A percentile compares a stretch with the other conserved stretches of the same genome.
These are phyloP conservation scores for Pyrrhoderma lamaoense DNA, from an alignment of 1,284 basidiomycete genomes.

Conservation along the genomic window DNA sequence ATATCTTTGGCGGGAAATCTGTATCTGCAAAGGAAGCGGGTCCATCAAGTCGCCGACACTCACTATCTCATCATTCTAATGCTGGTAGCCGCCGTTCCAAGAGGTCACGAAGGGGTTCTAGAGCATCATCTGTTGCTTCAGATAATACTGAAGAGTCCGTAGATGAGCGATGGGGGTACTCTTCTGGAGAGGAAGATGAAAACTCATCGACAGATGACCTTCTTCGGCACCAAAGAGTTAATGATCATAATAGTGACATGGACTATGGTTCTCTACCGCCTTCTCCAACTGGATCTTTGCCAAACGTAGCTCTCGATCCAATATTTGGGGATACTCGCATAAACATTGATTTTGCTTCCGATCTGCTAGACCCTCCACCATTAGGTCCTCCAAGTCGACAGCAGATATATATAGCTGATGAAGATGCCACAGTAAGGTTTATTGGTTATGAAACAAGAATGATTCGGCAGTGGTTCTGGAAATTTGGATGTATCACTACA, in stretches of 20 bases:
- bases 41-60: slow-evolving; percentile 38
- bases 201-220: slow-evolving; percentile 21
- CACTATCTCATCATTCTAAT: slow-evolving; percentile 51
- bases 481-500: slow-evolving; percentile 59
- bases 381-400: slow-evolving; percentile 78
- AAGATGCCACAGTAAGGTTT: slow-evolving; percentile 86
- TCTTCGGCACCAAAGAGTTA: slow-evolving; percentile 25
- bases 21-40: slow-evolving; percentile 29
- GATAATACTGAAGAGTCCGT: slow-evolving; percentile 49
- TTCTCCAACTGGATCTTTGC: slow-evolving; percentile 52
- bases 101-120: slow-evolving; percentile 34
- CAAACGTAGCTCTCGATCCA: slow-evolving; percentile 63
- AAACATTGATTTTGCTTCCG: slow-evolving; percentile 62
- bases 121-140: slow-evolving; percentile 45
- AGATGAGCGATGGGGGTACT: slow-evolving; percentile 72
- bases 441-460: slow-evolving; percentile 76
- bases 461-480: slow-evolving; percentile 69
- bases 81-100: slow-evolving; percentile 46
- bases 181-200: slow-evolving; percentile 52
- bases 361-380: slow-evolving; percentile 56
- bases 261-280: slow-evolving; percentile 63
- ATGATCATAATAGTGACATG: slow-evolving; percentile 38
- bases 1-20: slow-evolving; percentile 52
- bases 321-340: slow-evolving; percentile 75
- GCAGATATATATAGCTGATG: slow-evolving; percentile 83